These are phyloP conservation scores for Nigrograna mackinnonii DNA, from an alignment of 2,329 filamentous ascomycete genomes.

Conservation along the genomic window DNA sequence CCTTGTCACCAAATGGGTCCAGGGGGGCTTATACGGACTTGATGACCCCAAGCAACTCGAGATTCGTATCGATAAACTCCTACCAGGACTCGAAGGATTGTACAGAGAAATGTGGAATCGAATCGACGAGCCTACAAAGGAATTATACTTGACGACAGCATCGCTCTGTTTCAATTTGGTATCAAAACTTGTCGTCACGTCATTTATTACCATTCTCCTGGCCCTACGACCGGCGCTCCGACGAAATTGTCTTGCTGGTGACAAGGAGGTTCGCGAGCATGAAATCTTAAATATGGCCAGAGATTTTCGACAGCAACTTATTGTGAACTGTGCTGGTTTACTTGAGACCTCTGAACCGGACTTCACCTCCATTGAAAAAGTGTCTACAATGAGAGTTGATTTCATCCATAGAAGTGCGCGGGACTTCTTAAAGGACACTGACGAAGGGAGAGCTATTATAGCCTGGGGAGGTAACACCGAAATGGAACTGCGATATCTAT, in stretches of 20 bases:
- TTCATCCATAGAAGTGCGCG: constrained; percentile 1
- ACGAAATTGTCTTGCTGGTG: neutral
- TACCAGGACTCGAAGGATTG: neutral
- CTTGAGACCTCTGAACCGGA: neutral
- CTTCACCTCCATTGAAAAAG: neutral
- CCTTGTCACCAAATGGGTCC: constrained; percentile 1
- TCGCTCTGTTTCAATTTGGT: neutral
- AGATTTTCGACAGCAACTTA: neutral
- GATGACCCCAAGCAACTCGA: neutral
- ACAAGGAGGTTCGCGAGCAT: neutral
- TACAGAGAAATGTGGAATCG: constrained; percentile 2
- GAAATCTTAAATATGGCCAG: neutral
- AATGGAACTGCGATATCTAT: no score
- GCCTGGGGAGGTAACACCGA: no score
- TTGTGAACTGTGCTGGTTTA: neutral
- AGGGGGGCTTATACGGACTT: neutral
- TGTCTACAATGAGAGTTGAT: neutral
- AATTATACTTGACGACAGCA: neutral
- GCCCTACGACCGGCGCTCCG: neutral
- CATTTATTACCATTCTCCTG: neutral
- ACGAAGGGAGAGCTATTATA: neutral
- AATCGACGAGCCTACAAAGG: neutral
- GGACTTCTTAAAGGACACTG: neutral
- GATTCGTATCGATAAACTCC: neutral
- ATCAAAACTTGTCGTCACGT: neutral